phyloP scores from a whole-genome alignment of 371 early-diverging fungal species.

The Mortierella sp. region DNA sequence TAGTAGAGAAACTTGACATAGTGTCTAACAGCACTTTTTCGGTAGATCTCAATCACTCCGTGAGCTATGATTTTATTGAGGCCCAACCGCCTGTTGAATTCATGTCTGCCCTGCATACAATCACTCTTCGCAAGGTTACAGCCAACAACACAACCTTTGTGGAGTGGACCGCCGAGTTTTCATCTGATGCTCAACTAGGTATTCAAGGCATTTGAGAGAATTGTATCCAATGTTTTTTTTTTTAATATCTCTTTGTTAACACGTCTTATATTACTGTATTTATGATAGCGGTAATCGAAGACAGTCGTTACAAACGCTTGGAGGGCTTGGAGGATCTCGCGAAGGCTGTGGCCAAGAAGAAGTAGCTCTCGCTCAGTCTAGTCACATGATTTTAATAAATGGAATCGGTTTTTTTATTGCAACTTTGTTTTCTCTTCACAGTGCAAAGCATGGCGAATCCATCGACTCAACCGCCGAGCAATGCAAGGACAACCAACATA shows the following conservation, averaged over 20 bases:
- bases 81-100: constrained; percentile 65
- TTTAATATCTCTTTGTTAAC: not conserved
- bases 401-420: not conserved
- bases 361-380: not conserved
- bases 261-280: not conserved
- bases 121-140: constrained; percentile 65
- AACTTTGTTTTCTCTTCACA: not conserved
- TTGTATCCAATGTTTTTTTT: no score
- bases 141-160: constrained; percentile 72
- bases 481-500: constrained; percentile 46
- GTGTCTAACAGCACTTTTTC: not conserved
- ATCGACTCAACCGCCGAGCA: constrained; percentile 46
- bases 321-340: constrained; percentile 73
- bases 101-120: constrained; percentile 70
- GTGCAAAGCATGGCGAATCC: constrained; percentile 41
- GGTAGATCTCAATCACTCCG: constrained; percentile 62
- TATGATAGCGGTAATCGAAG: constrained; percentile 63
- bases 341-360: constrained; percentile 45
- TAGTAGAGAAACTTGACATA: not conserved
- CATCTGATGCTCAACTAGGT: constrained; percentile 64
- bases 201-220: not conserved
- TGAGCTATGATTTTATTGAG: constrained; percentile 74
- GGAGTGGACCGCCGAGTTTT: constrained; percentile 73
- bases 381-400: not conserved
- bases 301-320: constrained; percentile 74